Evolutionary conservation across 192 early-diverging fungal genomes (phyloP), one percentile per base, ranked within the genome.

Genomic region (Piromyces finnis): DNA sequence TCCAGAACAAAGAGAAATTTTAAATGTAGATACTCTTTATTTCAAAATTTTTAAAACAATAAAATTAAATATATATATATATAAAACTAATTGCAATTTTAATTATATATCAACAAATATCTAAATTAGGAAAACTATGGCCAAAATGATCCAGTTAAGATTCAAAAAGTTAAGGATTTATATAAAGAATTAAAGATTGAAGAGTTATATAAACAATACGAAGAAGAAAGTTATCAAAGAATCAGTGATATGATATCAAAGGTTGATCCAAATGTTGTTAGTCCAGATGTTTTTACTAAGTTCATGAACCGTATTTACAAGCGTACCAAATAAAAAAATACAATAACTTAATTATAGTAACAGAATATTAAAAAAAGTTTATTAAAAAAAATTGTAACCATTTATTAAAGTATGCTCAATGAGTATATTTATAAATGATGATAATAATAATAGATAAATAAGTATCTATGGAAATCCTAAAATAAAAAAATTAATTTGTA

Each of bases 291-390:
- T 81, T 99, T 98, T 85, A 90, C 88, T 36, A 89, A 86, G 12
- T 99, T 97, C 87, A 94, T 99, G 88, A 92, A 95, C 87, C 93
- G 95, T 86, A 94, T 98, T 81, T 97, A 97, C 91, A 98, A 96
- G 91, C 89, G 94, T 81, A 92, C 89, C 77, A 94, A 96, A 88
- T 95, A 94, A 30, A 22, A 3, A 51, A 22, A 1, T 14, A 5
- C 11, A 51, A 51, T 51, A 51, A 51, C 22, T 17, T 14, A 22
- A 22, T 51, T 35, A 35, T 7, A 35, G 3, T 7, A 35, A 7
- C 3, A 35, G 3, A 35, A 35, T 35, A 35, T 35, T 7, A 35
- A 35, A 35, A 35, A 35, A 35, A 7, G 12, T 35, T 35, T 35
- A 35, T 35, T 35, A 35, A 35, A 7, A 35, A 35, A 35, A 35